phyloP scores from a whole-genome alignment of 306 rosid genomes.

The Vachellia pachyceras region DNA sequence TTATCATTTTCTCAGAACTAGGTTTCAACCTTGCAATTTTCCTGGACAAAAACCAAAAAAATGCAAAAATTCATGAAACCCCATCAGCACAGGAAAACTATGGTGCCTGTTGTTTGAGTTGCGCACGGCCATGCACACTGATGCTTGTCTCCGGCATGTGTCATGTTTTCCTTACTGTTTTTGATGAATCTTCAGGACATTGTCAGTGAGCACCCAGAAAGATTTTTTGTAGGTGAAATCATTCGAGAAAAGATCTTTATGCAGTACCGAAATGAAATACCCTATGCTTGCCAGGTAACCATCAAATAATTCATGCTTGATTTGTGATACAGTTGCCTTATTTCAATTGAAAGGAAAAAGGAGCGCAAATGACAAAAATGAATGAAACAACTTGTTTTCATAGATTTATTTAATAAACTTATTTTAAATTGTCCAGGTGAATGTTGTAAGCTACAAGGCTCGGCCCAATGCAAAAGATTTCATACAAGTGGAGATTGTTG shows the following conservation, averaged over 20 bases:
- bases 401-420: background rate
- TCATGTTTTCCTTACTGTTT: slow-evolving; percentile 33
- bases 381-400: slow-evolving; percentile 10
- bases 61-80: background rate
- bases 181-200: slow-evolving; percentile 71
- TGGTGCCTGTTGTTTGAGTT: background rate
- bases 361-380: slow-evolving; percentile 16
- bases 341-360: background rate
- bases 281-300: slow-evolving; percentile 90
- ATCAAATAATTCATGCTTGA: slow-evolving; percentile 17
- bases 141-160: slow-evolving; percentile 28
- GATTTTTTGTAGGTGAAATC: slow-evolving; percentile 91
- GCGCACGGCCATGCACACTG: background rate
- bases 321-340: slow-evolving; percentile 32
- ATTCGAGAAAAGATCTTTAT: slow-evolving; percentile 94
- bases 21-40: background rate
- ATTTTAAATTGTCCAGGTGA: slow-evolving; percentile 63
- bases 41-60: background rate
- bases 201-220: slow-evolving; percentile 95
- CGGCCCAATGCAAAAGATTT: slow-evolving; percentile 90
- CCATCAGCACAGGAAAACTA: background rate
- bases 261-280: slow-evolving; percentile 94
- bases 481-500: slow-evolving; percentile 87
- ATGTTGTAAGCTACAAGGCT: slow-evolving; percentile 84
- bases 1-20: slow-evolving; percentile 11